Base-by-base conservation (phyloP, 1,139 yeast species). In the Hemisphaericaspora subhashii region DNA sequence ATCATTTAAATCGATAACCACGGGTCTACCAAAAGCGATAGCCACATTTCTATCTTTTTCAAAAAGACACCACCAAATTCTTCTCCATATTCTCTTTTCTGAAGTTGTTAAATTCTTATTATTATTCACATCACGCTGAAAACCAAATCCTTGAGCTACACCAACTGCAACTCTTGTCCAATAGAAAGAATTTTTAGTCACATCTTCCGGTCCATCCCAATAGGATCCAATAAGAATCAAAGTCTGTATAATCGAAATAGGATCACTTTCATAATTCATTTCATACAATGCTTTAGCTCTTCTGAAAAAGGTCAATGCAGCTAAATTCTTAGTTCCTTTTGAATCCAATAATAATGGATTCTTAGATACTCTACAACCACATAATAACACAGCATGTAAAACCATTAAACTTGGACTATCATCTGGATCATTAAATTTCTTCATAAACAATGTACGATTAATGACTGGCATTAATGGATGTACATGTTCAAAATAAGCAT, bases 11-110 rank as follows among this genome's bases (percentile, higher is more conserved):
- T 82, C 83, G 40, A 86, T 82, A 46, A 76, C 70, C 9, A 77
- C 68, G 0, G 95, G 94, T 46, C 92, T 68, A 12, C 94, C 92
- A 60, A 83, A 81, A 0, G 90, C 88, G 40, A 84, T 75, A n/a
- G 87, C 82, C 4, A 81, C 79, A 41, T 78, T 71, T 15, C 89
- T 66, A 58, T 86, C 95, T 51, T 86, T 81, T 44, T 80, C 79
- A 57, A 83, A 84, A 20, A 86, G 62, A 43, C 83, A 72, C 95
- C 95, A 86, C 90, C 92, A 86, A 16, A 85, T 72, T 36, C 89
- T 67, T 48, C 83, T 73, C 79, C 86, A 81, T 40, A 81, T 63
- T 42, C 77, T 74, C 53, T 78, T 77, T 41, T 82, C 86, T 14
- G 53, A 45, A 0, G 37, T 27, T 13, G 67, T 47, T 22, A 70